These are phyloP conservation scores for Colletotrichum sp. DNA, from an alignment of 2,329 filamentous ascomycete genomes.

Conservation along the genomic window DNA sequence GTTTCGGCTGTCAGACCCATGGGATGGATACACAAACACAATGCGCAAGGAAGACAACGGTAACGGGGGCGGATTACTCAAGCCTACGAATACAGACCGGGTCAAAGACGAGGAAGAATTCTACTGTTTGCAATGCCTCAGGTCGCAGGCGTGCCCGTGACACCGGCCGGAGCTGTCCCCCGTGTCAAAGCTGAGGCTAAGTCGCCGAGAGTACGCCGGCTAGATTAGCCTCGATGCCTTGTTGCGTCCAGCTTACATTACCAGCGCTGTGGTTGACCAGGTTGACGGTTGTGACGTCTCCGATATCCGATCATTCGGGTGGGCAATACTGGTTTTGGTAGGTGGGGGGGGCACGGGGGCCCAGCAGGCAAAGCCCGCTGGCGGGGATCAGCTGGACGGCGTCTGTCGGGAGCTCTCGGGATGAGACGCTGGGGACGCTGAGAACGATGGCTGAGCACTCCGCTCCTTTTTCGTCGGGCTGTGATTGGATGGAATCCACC, in stretches of 20 bases:
- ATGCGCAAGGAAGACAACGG: neutral
- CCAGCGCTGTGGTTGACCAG: neutral
- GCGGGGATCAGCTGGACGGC: constrained; percentile 7
- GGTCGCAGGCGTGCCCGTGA: neutral
- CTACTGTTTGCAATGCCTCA: neutral
- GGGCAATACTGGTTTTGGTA: neutral
- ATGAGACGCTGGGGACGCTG: neutral
- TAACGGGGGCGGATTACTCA: neutral
- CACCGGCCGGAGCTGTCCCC: neutral
- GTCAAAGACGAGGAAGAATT: neutral
- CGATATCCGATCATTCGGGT: neutral
- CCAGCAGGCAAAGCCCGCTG: neutral
- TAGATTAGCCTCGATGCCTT: neutral
- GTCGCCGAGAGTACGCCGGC: constrained; percentile 1
- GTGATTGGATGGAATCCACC: neutral
- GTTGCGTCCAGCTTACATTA: neutral
- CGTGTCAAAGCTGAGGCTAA: neutral
- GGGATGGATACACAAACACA: neutral
- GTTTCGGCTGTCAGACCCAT: neutral
- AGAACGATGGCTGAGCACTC: neutral
- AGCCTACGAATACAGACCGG: constrained; percentile 19
- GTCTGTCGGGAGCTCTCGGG: constrained; percentile 12
- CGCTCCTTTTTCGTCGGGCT: constrained; percentile 7
- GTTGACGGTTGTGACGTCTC: neutral
- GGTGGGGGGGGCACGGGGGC: neutral